Conservation (phyloP, 441 rosid genomes). For the Gossypium davidsonii region DNA sequence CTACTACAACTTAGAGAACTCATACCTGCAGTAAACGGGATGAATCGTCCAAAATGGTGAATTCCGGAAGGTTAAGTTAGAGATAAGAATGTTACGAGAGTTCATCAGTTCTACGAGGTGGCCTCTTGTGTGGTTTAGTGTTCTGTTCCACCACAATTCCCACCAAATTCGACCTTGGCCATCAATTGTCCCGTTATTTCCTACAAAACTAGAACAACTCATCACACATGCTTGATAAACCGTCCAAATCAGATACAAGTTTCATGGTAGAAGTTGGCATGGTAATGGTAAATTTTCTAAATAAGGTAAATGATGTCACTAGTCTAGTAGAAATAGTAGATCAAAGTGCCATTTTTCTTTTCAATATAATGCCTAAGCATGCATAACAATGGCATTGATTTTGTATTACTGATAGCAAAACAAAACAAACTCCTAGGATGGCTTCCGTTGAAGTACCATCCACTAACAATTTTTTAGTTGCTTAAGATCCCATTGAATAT, state of each 20-base stretch:
- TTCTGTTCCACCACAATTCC: conserved; percentile 95
- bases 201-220: conserved; percentile 29
- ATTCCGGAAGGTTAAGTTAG: conserved; percentile 71
- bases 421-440: background rate
- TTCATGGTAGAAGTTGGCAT: background rate
- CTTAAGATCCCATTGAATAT: background rate
- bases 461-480: background rate
- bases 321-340: conserved; percentile 4
- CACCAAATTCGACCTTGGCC: conserved; percentile 98
- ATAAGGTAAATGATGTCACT: background rate
- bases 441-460: background rate
- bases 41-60: conserved; percentile 95
- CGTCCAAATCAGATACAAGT: background rate
- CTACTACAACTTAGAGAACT: conserved; percentile 1
- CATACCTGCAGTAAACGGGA: conserved; percentile 88
- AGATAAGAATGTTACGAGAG: conserved; percentile 64
- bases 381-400: background rate
- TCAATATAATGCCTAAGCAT: background rate
- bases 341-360: background rate
- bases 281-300: background rate
- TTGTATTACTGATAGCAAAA: background rate
- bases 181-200: conserved; percentile 81
- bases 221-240: background rate
- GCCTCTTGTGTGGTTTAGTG: conserved; percentile 77
- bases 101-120: conserved; percentile 84